Base-by-base conservation (phyloP, 257 asterid genomes). In the Solanum tarijense region DNA sequence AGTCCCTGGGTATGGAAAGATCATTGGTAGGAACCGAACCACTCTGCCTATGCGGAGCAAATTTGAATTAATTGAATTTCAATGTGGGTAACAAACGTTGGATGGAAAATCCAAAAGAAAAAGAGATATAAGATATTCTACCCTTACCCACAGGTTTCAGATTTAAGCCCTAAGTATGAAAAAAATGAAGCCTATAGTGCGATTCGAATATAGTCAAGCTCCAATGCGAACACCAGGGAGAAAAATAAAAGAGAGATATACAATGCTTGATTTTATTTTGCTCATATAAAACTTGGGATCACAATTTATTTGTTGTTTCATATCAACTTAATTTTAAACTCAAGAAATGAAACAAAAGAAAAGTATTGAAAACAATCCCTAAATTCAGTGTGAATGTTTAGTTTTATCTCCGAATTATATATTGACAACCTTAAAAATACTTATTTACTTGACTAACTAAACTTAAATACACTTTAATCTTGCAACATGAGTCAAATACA, bases 291-390 rank as follows among this genome's bases (percentile, higher is more conserved):
- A n/a, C 16, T 65, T 65, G 31, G 32, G 72, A 65, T n/a, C 32
- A n/a, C 32, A 65, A 65, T 12, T 62, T n/a, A 62, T 25, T 25
- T 25, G 34, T 68, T 68, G 74, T 68, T 6, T 3, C 11, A 27
- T 68, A 68, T 68, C 36, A 27, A 27, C 23, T 69, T 69, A 13
- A 68, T 68, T 69, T 29, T 69, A 35, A 36, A 74, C 31, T 74
- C 20, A 36, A 74, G 1, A 71, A 31, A 34, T 34, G 29, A 73
- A 79, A 27, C 9, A 23, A 43, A 7, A 31, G 9, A 6, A 16
- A 5, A 2, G 3, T 48, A 5, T 16, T 0, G 60, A 14, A 14
- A 48, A 48, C 3, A 48, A 1, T 0, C 21, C 1, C 3, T 48
- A 14, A 5, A 48, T 48, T 48, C 1, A 5, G 7, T 5, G 60